Percentiles rank a stretch among this genome's conserved stretches.
phyloP scores from a whole-genome alignment of 2,329 filamentous ascomycete genomes.

The Tolypocladium ovalisporum region DNA sequence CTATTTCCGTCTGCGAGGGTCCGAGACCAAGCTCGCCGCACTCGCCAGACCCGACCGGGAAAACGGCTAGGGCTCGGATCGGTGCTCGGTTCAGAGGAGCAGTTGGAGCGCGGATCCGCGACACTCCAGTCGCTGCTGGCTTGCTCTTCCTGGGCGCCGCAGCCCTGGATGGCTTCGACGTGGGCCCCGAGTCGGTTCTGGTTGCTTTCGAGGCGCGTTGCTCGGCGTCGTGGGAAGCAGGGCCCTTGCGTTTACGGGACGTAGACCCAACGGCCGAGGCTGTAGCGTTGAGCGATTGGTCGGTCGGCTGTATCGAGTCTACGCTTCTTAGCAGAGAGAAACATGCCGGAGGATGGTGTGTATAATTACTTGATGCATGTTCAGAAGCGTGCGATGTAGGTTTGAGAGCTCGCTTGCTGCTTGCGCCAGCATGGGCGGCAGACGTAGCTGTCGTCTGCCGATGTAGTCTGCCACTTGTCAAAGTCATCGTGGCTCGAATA shows the following conservation, averaged over 20 bases:
- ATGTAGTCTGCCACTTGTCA: no score
- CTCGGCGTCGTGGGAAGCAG: not conserved
- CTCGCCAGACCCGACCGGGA: conserved; percentile 68
- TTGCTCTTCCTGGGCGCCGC: not conserved
- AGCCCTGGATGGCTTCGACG: not conserved
- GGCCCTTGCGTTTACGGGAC: not conserved
- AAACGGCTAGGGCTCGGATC: conserved; percentile 56
- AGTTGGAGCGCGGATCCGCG: not conserved
- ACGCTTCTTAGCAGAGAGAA: no score
- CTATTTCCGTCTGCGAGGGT: conserved; percentile 29
- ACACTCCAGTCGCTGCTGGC: not conserved
- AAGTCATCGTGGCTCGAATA: no score
- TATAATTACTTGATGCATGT: no score
- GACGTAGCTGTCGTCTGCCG: no score
- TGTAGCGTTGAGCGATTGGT: no score
- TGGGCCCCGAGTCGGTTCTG: not conserved
- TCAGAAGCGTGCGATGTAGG: no score
- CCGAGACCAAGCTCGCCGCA: conserved; percentile 75
- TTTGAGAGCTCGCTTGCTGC: no score
- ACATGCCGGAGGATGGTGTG: no score
- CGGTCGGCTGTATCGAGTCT: no score
- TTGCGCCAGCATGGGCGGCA: no score
- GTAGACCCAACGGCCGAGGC: no score
- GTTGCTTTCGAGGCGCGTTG: not conserved
- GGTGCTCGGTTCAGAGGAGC: conserved; percentile 27